Evolutionary conservation across 371 early-diverging fungal genomes (phyloP), one percentile per base, ranked within the genome.

Genomic region (Ordospora pajunii): DNA sequence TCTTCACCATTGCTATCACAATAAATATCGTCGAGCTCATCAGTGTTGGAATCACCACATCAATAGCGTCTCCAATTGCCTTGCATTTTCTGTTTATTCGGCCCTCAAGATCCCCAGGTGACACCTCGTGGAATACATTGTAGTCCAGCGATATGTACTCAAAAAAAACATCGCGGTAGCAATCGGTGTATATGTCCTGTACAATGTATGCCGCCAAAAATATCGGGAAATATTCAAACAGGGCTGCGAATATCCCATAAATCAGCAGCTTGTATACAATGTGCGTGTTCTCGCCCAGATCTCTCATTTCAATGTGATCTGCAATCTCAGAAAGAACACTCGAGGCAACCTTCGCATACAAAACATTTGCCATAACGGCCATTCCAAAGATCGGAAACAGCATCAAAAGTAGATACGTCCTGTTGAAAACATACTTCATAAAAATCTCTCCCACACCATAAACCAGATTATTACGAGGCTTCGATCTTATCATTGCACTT

Each of bases 101-200:
- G 19, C 21, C 23, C 0, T 69, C 49, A n/a, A 82, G 69, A n/a
- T 76, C 79, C 17, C 82, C 79, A 17, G 70, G 40, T n/a, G 75
- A 67, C 22, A 52, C 51, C 11, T 22, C 27, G 19, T 78, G 51
- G 51, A 79, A 82, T 8, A 62, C 58, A 19, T 17, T 43, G 63
- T 71, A 71, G 14, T 73, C 53, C 25, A 77, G 17, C n/a, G 45
- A 37, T n/a, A 82, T 43, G 63, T 42, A 78, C 37, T 68, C 23
- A 37, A 69, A 54, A n/a, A 76, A 70, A 48, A 66, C 21, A 21
- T 62, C 49, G 14, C 68, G 70, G 4, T 42, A 65, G 17, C 52
- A 25, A 27, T 54, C 50, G 66, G 79, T 76, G 44, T 40, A 78
- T 12, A 73, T 46, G 17, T 51, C 43, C 37, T 82, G 82, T 3